phyloP scores from a whole-genome alignment of 208 protist genomes.

The Trypanosomatidae sp. region DNA sequence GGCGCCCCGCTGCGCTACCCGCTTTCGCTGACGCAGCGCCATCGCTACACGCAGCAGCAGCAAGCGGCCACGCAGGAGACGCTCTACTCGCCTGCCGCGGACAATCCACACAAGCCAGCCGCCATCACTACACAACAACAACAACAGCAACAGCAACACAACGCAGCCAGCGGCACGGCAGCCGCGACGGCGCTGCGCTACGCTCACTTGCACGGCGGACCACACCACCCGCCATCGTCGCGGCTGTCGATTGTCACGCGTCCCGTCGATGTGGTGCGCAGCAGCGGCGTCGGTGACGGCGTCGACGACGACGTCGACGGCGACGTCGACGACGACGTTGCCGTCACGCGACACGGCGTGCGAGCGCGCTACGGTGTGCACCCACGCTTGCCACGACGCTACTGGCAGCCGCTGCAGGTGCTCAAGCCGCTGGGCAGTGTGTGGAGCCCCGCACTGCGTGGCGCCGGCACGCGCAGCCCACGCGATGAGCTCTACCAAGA shows the following conservation, averaged over 20 bases:
- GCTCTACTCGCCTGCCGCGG: not conserved
- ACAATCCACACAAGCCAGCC: not conserved
- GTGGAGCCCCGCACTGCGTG: conserved; percentile 36
- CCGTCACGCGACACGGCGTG: not conserved
- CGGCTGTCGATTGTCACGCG: conserved; percentile 65
- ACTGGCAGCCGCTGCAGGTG: conserved; percentile 52
- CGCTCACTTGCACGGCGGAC: conserved; percentile 22
- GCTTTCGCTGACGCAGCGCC: conserved; percentile 14
- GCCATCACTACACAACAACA: too few relatives aligned
- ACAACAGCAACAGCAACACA: too few relatives aligned
- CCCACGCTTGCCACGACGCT: not conserved
- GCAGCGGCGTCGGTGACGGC: not conserved
- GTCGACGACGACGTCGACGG: too few relatives aligned
- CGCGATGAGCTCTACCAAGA: conserved; percentile 73
- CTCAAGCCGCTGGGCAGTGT: conserved; percentile 61
- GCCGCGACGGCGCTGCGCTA: not conserved
- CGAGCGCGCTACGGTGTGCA: not conserved
- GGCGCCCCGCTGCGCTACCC: conserved; percentile 31
- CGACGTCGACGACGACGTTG: not conserved
- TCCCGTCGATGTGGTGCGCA: conserved; percentile 19
- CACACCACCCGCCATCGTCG: conserved; percentile 37
- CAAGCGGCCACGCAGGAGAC: not conserved
- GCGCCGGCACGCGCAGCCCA: conserved; percentile 42
- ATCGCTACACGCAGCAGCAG: too few relatives aligned
- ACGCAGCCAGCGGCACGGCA: not conserved